Conservation (phyloP, 2,329 filamentous ascomycete genomes). For the Fusarium lateritium region DNA sequence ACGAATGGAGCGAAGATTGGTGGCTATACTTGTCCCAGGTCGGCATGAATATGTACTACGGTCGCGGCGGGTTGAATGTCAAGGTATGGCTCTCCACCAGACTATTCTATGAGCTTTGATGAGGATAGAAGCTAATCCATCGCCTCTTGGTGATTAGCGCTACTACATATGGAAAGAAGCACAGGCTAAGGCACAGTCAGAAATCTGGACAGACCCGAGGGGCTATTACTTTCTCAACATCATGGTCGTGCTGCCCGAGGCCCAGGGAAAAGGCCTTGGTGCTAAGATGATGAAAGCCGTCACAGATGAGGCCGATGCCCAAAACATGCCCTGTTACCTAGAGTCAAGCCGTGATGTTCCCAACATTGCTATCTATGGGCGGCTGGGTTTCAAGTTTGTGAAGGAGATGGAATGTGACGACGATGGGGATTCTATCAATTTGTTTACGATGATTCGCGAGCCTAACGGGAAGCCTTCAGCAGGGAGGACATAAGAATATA, state of each 20-base stretch:
- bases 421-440: slow-evolving; percentile 67
- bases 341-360: slow-evolving; percentile 78
- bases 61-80: slow-evolving; percentile 77
- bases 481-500: no score
- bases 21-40: slow-evolving; percentile 76
- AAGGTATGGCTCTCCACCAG: no score
- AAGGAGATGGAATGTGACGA: slow-evolving; percentile 78
- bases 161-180: slow-evolving; percentile 82
- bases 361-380: slow-evolving; percentile 79
- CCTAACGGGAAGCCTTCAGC: no score
- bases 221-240: slow-evolving; percentile 86
- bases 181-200: slow-evolving; percentile 72
- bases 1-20: slow-evolving; percentile 74
- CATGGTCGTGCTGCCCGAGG: slow-evolving; percentile 75
- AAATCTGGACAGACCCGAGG: slow-evolving; percentile 74
- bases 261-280: slow-evolving; percentile 77
- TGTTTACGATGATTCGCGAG: slow-evolving; percentile 65
- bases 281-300: slow-evolving; percentile 75
- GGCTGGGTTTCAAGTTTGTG: slow-evolving; percentile 76
- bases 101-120: no score
- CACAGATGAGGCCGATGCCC: slow-evolving; percentile 73
- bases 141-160: no score
- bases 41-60: slow-evolving; percentile 76
- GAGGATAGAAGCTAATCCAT: accelerated
- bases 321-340: slow-evolving; percentile 77